These are phyloP conservation scores for Chondrus crispus DNA, from an alignment of 23 red algal genomes.

Conservation along the genomic window DNA sequence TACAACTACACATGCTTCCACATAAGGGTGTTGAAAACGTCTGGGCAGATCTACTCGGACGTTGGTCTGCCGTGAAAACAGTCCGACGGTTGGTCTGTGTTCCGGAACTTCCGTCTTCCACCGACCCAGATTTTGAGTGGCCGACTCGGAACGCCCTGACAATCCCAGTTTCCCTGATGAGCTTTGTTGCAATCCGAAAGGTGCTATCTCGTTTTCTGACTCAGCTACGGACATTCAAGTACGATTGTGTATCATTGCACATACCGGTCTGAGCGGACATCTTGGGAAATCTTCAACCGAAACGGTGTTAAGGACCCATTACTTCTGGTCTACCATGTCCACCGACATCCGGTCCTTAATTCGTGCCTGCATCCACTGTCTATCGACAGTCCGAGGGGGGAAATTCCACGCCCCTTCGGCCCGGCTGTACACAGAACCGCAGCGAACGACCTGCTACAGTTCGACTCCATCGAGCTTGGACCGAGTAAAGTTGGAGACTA, in stretches of 20 bases:
- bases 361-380: background rate
- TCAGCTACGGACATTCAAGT: background rate
- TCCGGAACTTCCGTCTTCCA: background rate
- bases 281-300: background rate
- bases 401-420: background rate
- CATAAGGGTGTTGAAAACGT: background rate
- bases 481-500: background rate
- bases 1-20: background rate
- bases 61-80: background rate
- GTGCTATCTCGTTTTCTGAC: background rate
- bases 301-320: background rate
- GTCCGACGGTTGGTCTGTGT: background rate
- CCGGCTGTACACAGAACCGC: background rate
- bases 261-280: background rate
- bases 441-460: background rate
- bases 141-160: background rate
- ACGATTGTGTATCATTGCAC: constrained; percentile 8
- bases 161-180: background rate
- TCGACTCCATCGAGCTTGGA: constrained; percentile 1
- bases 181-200: background rate
- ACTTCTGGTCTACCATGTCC: background rate
- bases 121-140: background rate
- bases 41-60: background rate
- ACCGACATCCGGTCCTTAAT: background rate
- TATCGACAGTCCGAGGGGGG: background rate